Evolutionary conservation across 139 green algal genomes (phyloP).

Genomic region (Coelastrella sp.): DNA sequence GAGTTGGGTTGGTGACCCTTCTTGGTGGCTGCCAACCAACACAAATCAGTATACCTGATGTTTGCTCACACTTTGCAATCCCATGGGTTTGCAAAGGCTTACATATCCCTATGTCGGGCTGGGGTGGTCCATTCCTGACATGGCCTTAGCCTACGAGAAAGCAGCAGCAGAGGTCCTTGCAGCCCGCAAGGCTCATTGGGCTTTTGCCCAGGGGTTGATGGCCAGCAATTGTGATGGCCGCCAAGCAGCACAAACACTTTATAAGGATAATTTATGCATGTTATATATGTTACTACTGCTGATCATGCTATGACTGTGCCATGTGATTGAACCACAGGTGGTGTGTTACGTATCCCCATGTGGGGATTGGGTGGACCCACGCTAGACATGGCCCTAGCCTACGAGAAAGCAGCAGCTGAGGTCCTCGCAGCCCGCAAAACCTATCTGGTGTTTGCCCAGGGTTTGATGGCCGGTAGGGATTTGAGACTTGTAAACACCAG

Average conservation of each 20-base stretch:
- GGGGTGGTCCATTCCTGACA: background rate
- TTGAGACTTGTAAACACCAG: background rate
- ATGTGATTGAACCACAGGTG: no score
- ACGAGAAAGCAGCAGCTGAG: background rate
- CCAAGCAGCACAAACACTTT: no score
- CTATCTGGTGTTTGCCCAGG: conserved; percentile 43
- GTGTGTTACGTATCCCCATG: background rate
- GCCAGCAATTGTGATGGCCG: background rate
- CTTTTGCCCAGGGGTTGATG: conserved; percentile 18
- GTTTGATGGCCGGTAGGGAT: conserved; percentile 5
- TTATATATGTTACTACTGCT: no score
- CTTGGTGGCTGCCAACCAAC: no score
- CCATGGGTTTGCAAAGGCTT: background rate
- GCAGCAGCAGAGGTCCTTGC: background rate
- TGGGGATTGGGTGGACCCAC: background rate
- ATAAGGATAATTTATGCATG: no score
- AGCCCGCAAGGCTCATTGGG: background rate
- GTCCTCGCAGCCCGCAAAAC: background rate
- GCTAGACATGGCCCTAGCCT: background rate
- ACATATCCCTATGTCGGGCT: background rate
- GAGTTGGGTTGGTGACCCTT: no score
- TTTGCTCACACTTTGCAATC: no score
- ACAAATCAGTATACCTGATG: no score
- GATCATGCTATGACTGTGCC: no score
- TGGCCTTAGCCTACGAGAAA: background rate